Conservation (phyloP, 2,329 filamentous ascomycete genomes). For the Akanthomyces uredinophilus region DNA sequence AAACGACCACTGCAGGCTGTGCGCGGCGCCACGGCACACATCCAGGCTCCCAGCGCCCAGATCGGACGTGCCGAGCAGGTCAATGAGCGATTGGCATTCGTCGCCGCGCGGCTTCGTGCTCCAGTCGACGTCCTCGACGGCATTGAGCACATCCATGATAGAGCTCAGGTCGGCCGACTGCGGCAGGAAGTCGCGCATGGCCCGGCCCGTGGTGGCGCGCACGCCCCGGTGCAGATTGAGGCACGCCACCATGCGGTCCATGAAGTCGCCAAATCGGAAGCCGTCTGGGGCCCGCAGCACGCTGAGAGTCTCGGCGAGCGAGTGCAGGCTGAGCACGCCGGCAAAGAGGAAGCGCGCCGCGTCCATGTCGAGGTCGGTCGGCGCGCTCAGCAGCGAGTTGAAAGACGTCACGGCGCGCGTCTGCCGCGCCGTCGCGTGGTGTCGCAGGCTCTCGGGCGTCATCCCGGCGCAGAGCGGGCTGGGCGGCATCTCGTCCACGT, state of each 20-base stretch:
- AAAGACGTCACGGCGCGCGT: constrained; percentile 26
- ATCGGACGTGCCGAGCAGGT: constrained; percentile 29
- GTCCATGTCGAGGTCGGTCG: constrained; percentile 13
- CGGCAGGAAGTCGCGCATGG: constrained; percentile 31
- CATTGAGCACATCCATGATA: constrained; percentile 19
- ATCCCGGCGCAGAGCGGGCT: neutral
- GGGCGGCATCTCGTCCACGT: neutral
- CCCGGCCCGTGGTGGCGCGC: constrained; percentile 28
- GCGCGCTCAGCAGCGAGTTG: constrained; percentile 19
- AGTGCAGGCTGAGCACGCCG: constrained; percentile 14
- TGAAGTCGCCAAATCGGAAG: constrained; percentile 32
- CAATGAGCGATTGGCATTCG: constrained; percentile 24
- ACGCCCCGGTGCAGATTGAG: constrained; percentile 40
- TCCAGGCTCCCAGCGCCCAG: constrained; percentile 24
- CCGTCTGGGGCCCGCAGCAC: constrained; percentile 26
- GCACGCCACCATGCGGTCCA: constrained; percentile 38
- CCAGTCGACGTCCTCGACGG: constrained; percentile 18
- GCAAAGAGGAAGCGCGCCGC: constrained; percentile 12
- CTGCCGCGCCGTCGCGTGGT: constrained; percentile 18
- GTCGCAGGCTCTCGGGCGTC: neutral
- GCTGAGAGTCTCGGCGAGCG: constrained; percentile 13
- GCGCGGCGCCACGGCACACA: constrained; percentile 27
- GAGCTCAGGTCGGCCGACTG: constrained; percentile 30
- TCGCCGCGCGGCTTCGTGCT: constrained; percentile 17
- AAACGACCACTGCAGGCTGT: constrained; percentile 30